Conservation (phyloP, 1,139 yeast genomes). For the Yamadazyma blattariae region DNA sequence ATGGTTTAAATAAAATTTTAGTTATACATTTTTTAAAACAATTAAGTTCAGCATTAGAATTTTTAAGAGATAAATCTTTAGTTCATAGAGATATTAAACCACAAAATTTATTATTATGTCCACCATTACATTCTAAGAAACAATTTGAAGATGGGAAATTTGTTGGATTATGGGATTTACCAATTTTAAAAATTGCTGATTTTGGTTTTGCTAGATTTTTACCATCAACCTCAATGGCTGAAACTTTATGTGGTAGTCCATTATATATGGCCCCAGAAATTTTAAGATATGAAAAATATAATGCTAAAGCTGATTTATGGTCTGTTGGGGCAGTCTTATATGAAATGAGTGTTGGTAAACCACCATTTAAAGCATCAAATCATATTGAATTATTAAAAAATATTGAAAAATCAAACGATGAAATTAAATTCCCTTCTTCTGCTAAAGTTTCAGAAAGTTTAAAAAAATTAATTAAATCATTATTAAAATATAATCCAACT, state of each 20-base stretch:
- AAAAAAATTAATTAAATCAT: conserved; percentile 65
- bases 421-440: conserved; percentile 67
- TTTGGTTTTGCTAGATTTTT: conserved; percentile 95
- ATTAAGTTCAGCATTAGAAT: conserved; percentile 77
- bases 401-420: conserved; percentile 79
- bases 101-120: conserved; percentile 80
- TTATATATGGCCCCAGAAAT: conserved; percentile 98
- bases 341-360: conserved; percentile 93
- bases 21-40: conserved; percentile 86
- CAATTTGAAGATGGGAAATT: conserved; percentile 57
- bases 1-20: conserved; percentile 76
- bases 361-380: conserved; percentile 91
- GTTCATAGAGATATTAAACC: conserved; percentile 96
- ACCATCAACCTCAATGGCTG: conserved; percentile 92
- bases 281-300: conserved; percentile 87
- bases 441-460: conserved; percentile 62
- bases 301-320: conserved; percentile 97
- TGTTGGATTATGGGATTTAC: conserved; percentile 84
- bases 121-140: conserved; percentile 60
- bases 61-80: conserved; percentile 75
- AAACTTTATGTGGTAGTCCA: conserved; percentile 96
- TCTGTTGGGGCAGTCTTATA: conserved; percentile 94
- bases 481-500: conserved; percentile 80
- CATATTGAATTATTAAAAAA: conserved; percentile 85
- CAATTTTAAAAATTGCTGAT: conserved; percentile 90